Conservation (phyloP, 495 filamentous ascomycete species). For the Penicillium lividum region DNA sequence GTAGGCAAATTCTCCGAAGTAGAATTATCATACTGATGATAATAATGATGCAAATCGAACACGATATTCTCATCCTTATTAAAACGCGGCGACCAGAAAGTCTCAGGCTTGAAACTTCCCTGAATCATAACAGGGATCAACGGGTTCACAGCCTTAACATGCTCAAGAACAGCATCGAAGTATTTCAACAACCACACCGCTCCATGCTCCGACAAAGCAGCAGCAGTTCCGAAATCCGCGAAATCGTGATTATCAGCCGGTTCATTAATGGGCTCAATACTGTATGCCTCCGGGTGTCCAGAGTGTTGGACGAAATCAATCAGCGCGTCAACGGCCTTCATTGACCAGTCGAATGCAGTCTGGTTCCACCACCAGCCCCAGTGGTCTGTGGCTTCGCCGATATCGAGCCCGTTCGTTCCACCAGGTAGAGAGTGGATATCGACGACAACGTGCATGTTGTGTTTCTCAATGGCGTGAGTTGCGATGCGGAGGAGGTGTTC, state of each 20-base stretch:
- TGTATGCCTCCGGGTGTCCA: slow-evolving; percentile 26
- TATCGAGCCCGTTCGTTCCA: slow-evolving; percentile 31
- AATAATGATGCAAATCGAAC: slow-evolving; percentile 36
- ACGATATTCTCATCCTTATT: slow-evolving; percentile 25
- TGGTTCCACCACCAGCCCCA: slow-evolving; percentile 34
- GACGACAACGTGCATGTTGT: slow-evolving; percentile 36
- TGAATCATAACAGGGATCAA: slow-evolving; percentile 33
- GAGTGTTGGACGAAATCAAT: slow-evolving; percentile 30
- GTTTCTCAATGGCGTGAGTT: slow-evolving; percentile 27
- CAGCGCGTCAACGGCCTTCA: slow-evolving; percentile 29
- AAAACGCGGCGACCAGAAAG: slow-evolving; percentile 28
- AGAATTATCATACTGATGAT: slow-evolving; percentile 26
- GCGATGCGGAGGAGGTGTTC: slow-evolving; percentile 28
- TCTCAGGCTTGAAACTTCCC: slow-evolving; percentile 30
- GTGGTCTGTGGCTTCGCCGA: slow-evolving; percentile 32
- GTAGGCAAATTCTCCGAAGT: slow-evolving; percentile 27
- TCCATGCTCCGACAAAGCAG: slow-evolving; percentile 27
- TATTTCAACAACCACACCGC: slow-evolving; percentile 33
- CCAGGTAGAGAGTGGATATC: slow-evolving; percentile 37
- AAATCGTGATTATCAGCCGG: slow-evolving; percentile 30
- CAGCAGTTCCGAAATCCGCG: slow-evolving; percentile 31
- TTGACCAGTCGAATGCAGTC: slow-evolving; percentile 29
- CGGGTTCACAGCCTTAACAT: slow-evolving; percentile 20
- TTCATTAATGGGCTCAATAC: slow-evolving; percentile 34
- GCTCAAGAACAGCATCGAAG: slow-evolving; percentile 24